Conservation (phyloP, 2,329 filamentous ascomycete species). For the Sclerotinia trifoliorum region DNA sequence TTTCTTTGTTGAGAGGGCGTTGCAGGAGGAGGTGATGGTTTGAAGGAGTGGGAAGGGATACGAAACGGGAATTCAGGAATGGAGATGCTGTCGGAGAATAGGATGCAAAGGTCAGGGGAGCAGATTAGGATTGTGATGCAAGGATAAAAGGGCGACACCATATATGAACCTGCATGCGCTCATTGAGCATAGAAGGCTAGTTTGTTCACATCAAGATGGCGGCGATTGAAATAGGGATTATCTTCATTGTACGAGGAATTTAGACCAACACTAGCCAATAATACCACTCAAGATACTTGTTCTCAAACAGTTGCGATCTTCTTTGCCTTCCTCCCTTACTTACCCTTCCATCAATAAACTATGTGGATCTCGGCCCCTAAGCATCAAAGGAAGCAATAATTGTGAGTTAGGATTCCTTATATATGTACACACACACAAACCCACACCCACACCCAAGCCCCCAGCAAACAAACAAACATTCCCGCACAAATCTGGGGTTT, state of each 20-base stretch:
- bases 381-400: too few relatives aligned
- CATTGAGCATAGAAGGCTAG: background rate
- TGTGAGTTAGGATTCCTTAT: too few relatives aligned
- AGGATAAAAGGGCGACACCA: background rate
- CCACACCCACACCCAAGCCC: too few relatives aligned
- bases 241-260: background rate
- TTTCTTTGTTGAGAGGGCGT: conserved; percentile 61
- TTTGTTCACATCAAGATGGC: background rate
- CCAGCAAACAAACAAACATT: too few relatives aligned
- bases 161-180: background rate
- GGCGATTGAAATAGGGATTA: background rate
- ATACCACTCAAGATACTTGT: background rate
- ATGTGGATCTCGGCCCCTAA: too few relatives aligned
- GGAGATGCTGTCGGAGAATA: background rate
- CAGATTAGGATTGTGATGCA: too few relatives aligned
- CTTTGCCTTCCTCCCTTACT: background rate
- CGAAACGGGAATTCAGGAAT: background rate
- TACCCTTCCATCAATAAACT: background rate
- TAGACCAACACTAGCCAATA: too few relatives aligned
- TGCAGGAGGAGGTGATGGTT: conserved; percentile 9
- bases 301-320: too few relatives aligned
- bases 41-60: background rate
- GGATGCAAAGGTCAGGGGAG: background rate
- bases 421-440: too few relatives aligned
- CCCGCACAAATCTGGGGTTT: too few relatives aligned